Percentiles rank a stretch among this genome's conserved stretches.
Conservation (phyloP, 805 yeast genomes). For the Candida suzukii region DNA sequence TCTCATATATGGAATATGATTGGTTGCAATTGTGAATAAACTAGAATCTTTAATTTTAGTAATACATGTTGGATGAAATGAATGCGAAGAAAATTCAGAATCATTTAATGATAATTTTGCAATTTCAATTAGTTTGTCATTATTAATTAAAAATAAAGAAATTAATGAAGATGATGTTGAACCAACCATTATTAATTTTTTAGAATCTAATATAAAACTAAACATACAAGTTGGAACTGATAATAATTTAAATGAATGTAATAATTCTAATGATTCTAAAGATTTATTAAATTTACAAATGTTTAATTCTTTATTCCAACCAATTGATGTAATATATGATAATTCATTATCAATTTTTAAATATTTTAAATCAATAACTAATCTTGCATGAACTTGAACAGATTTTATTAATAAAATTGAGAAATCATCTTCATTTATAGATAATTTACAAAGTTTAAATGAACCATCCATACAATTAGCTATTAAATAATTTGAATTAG, state of each 20-base stretch:
- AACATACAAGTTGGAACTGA: conserved; percentile 50
- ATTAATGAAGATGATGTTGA: conserved; percentile 54
- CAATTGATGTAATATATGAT: conserved; percentile 43
- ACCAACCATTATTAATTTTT: conserved; percentile 44
- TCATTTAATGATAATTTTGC: conserved; percentile 58
- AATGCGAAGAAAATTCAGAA: conserved; percentile 60
- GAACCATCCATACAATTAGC: conserved; percentile 28
- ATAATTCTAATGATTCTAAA: conserved; percentile 8
- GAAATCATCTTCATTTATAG: neutral
- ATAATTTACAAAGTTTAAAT: conserved; percentile 7
- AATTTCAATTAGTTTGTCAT: conserved; percentile 23
- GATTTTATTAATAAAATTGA: neutral
- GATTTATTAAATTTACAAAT: conserved; percentile 24
- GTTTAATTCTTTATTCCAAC: conserved; percentile 48
- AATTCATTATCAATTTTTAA: conserved; percentile 5
- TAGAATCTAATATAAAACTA: conserved; percentile 16
- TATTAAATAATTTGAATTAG: conserved; percentile 13
- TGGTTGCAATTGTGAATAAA: conserved; percentile 57
- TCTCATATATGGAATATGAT: conserved; percentile 74
- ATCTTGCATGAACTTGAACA: conserved; percentile 22
- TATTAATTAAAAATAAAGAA: conserved; percentile 30
- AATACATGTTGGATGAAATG: conserved; percentile 52
- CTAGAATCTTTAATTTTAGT: conserved; percentile 18
- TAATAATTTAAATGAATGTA: conserved; percentile 28
- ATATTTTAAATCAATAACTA: conserved; percentile 19